phyloP scores from a whole-genome alignment of 345 rosid species.

The Eucalyptus pauciflora region DNA sequence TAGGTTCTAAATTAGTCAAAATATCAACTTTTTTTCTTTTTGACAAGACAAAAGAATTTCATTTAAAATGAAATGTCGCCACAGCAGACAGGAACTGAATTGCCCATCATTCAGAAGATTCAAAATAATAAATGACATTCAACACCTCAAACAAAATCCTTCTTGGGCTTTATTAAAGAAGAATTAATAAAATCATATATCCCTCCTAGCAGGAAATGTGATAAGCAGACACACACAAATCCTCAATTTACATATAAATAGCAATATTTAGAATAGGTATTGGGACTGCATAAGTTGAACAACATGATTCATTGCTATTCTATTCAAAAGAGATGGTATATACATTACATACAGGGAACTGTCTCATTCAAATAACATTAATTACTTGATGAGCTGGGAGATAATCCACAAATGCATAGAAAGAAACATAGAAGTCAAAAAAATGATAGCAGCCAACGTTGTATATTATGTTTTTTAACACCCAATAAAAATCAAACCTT shows the following conservation, averaged over 20 bases:
- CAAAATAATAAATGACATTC: not conserved
- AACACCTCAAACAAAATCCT: not conserved
- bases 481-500: slow-evolving; percentile 51
- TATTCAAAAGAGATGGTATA: not conserved
- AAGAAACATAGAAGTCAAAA: not conserved
- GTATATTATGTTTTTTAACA: not conserved
- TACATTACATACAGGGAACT: not conserved
- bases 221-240: not conserved
- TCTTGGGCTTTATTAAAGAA: not conserved
- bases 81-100: not conserved
- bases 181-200: not conserved
- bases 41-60: not conserved
- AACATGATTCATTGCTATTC: not conserved
- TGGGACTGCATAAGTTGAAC: not conserved
- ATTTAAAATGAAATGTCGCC: not conserved
- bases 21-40: not conserved
- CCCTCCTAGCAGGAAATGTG: not conserved
- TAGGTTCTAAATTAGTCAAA: not conserved
- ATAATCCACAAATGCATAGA: not conserved
- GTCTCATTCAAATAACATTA: not conserved
- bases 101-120: not conserved
- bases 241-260: not conserved
- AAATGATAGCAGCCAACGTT: not conserved
- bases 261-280: not conserved
- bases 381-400: not conserved